A percentile compares a stretch with the other conserved stretches of the same genome.
Conservation (phyloP, 164 flowering plant genomes). For the Chimonanthus salicifolius region DNA sequence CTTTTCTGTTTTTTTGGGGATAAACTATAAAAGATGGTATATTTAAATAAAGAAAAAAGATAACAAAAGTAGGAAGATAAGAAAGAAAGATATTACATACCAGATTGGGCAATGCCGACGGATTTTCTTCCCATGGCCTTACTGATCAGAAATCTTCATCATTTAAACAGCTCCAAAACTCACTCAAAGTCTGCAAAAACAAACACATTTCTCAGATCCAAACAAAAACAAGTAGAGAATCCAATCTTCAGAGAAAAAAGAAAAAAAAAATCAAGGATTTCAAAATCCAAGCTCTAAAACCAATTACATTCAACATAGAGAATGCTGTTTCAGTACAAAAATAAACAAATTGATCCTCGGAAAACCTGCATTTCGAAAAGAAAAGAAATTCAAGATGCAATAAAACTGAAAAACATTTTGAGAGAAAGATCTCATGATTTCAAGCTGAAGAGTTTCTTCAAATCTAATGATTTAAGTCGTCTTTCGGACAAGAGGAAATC, state of each 20-base stretch:
- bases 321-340: neutral
- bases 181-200: neutral
- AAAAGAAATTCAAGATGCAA: neutral
- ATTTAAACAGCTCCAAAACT: no score
- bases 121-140: neutral
- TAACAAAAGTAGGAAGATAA: neutral
- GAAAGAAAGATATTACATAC: neutral
- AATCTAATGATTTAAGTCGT: no score
- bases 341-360: neutral
- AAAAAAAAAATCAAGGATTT: neutral
- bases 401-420: no score
- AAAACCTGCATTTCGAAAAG: slow-evolving; percentile 1
- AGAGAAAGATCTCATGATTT: neutral
- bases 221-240: neutral
- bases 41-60: neutral
- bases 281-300: neutral
- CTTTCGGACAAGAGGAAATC: no score
- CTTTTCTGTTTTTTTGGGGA: no score
- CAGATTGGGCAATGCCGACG: neutral
- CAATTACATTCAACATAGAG: neutral
- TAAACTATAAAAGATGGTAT: no score
- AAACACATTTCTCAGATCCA: neutral
- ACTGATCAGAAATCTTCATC: neutral
- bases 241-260: neutral
- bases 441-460: neutral